Evolutionary conservation across 345 rosid species (phyloP).

Genomic region (Salix koriyanagi): DNA sequence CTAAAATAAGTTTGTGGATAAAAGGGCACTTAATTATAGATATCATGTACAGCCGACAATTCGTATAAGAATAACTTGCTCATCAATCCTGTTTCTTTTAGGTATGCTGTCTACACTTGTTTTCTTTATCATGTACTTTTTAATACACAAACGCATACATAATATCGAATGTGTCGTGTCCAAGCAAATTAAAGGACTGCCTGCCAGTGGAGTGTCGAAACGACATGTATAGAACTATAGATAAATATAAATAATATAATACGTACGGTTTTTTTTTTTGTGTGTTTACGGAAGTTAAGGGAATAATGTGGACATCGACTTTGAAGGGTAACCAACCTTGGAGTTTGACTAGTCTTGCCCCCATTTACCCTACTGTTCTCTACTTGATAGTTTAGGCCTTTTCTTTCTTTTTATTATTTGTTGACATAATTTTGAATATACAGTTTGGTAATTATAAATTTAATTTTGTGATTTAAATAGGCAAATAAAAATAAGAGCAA

Average conservation of each 20-base stretch:
- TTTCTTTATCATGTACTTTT: background rate
- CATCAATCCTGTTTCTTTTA: background rate
- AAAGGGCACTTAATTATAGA: background rate
- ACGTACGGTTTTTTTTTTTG: background rate
- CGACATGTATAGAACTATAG: background rate
- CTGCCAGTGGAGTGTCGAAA: background rate
- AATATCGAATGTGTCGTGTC: background rate
- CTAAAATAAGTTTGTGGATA: background rate
- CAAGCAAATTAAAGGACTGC: conserved; percentile 6
- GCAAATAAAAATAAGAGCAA: no score
- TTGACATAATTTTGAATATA: no score
- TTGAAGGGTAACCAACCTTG: no score
- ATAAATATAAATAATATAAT: background rate
- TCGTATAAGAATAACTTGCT: background rate
- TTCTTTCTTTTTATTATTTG: no score
- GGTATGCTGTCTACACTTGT: background rate
- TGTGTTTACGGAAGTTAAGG: background rate
- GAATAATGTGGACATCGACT: background rate
- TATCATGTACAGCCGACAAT: background rate
- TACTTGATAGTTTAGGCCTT: no score
- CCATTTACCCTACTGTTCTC: no score
- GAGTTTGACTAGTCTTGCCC: no score
- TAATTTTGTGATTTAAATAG: no score
- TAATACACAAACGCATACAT: background rate
- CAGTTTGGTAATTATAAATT: no score